A percentile compares a stretch with the other conserved stretches of the same genome.
Conservation (phyloP, 2,329 filamentous ascomycete species). For the Beauveria asiatica region DNA sequence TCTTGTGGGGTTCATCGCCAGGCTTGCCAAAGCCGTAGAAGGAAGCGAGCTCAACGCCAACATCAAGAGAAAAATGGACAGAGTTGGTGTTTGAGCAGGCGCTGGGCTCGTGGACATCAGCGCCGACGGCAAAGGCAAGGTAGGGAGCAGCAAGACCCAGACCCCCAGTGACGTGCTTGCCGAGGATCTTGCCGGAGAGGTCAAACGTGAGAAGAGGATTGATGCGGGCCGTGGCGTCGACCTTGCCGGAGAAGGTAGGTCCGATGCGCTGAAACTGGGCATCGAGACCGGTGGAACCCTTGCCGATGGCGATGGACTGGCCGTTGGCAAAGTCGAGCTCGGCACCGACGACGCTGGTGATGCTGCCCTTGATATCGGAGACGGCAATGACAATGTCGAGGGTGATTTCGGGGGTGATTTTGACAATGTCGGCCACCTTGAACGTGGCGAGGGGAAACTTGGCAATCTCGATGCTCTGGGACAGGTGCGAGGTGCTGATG, state of each 20-base stretch:
- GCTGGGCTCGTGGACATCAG: conserved; percentile 7
- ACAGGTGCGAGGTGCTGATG: conserved; percentile 5
- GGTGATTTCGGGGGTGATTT: conserved; percentile 9
- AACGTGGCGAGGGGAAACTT: conserved; percentile 8
- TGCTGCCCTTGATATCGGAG: conserved; percentile 7
- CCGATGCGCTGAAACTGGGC: conserved; percentile 9
- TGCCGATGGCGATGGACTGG: conserved; percentile 9
- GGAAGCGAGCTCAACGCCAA: conserved; percentile 10
- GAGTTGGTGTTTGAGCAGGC: conserved; percentile 8
- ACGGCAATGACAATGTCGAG: conserved; percentile 5
- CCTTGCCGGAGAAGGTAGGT: conserved; percentile 9
- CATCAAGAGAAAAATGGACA: conserved; percentile 5
- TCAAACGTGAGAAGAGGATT: conserved; percentile 8
- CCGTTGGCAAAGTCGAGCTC: conserved; percentile 10
- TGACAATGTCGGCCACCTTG: conserved; percentile 11
- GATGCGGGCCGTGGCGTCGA: conserved; percentile 11
- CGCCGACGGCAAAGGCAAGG: conserved; percentile 6
- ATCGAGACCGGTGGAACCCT: conserved; percentile 9
- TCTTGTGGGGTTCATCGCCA: conserved; percentile 10
- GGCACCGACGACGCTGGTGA: conserved; percentile 9
- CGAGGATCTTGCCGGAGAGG: conserved; percentile 10
- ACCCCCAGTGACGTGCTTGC: conserved; percentile 9
- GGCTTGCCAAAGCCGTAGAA: conserved; percentile 11
- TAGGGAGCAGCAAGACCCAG: conserved; percentile 7
- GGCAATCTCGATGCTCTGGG: conserved; percentile 1